Percentiles rank a stretch among this genome's conserved stretches.
Conservation (phyloP, 441 rosid genomes). For the Francoa sonchifolia region DNA sequence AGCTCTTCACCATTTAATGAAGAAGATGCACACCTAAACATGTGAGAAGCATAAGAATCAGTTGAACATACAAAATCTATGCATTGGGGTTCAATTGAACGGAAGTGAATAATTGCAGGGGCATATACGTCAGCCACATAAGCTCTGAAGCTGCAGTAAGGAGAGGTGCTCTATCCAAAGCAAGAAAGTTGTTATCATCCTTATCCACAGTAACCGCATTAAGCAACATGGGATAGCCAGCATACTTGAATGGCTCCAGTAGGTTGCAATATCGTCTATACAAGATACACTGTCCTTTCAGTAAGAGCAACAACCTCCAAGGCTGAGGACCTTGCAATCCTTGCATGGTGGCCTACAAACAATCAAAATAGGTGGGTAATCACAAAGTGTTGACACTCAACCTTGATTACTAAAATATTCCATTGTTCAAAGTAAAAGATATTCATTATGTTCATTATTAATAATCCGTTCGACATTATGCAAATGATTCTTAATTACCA, state of each 20-base stretch:
- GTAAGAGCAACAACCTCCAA: slow-evolving; percentile 93
- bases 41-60: slow-evolving; percentile 8
- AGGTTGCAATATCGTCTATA: slow-evolving; percentile 79
- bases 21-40: slow-evolving; percentile 79
- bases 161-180: slow-evolving; percentile 86
- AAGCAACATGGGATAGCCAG: slow-evolving; percentile 98
- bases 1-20: slow-evolving; percentile 98
- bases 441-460: too few relatives aligned
- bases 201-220: slow-evolving; percentile 86
- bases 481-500: too few relatives aligned
- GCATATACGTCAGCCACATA: slow-evolving; percentile 75
- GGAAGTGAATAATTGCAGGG: slow-evolving; percentile 11
- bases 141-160: slow-evolving; percentile 99
- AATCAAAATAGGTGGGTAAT: slow-evolving; percentile 6
- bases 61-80: slow-evolving; percentile 6
- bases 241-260: slow-evolving; percentile 96
- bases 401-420: background rate
- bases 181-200: slow-evolving; percentile 89
- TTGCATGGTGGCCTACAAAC: slow-evolving; percentile 94
- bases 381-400: background rate
- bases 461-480: too few relatives aligned
- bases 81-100: slow-evolving; percentile 6
- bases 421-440: too few relatives aligned
- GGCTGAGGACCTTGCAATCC: slow-evolving; percentile 99
- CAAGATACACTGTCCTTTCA: slow-evolving; percentile 96